These are phyloP conservation scores for Saccharomyces jurei DNA, from an alignment of 805 yeast genomes.

Conservation along the genomic window DNA sequence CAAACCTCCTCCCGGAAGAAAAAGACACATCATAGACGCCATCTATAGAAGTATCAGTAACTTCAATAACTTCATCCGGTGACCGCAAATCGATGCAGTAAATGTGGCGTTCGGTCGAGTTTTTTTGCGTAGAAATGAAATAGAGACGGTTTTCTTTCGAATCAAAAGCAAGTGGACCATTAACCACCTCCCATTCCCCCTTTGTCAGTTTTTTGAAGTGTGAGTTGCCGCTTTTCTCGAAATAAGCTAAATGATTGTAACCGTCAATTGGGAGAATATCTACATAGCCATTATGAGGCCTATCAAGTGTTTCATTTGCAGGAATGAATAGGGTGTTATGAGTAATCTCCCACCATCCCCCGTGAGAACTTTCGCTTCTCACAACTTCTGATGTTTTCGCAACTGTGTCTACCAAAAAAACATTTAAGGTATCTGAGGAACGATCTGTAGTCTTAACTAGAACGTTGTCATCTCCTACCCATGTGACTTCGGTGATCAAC, in stretches of 20 bases:
- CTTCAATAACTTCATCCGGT: slow-evolving; percentile 32
- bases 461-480: slow-evolving; percentile 53
- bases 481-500: slow-evolving; percentile 58
- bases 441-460: slow-evolving; percentile 56
- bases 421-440: slow-evolving; percentile 55
- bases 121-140: slow-evolving; percentile 65
- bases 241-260: slow-evolving; percentile 73
- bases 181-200: slow-evolving; percentile 89
- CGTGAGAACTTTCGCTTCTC: slow-evolving; percentile 43
- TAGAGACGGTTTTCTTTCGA: slow-evolving; percentile 40
- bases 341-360: slow-evolving; percentile 73
- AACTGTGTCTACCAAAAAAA: slow-evolving; percentile 44
- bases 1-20: slow-evolving; percentile 70
- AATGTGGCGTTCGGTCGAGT: slow-evolving; percentile 78
- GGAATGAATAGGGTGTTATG: slow-evolving; percentile 57
- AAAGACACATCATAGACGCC: slow-evolving; percentile 70
- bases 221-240: slow-evolving; percentile 55
- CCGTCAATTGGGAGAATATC: slow-evolving; percentile 66
- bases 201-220: slow-evolving; percentile 52
- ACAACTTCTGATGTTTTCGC: slow-evolving; percentile 32
- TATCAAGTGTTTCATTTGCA: slow-evolving; percentile 34
- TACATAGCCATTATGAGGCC: slow-evolving; percentile 62
- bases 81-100: slow-evolving; percentile 53
- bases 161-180: slow-evolving; percentile 60
- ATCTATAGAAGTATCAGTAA: slow-evolving; percentile 45